A percentile compares a stretch with the other conserved stretches of the same genome.
Conservation (phyloP, 1,139 yeast genomes). For the Nematodospora anomalae region DNA sequence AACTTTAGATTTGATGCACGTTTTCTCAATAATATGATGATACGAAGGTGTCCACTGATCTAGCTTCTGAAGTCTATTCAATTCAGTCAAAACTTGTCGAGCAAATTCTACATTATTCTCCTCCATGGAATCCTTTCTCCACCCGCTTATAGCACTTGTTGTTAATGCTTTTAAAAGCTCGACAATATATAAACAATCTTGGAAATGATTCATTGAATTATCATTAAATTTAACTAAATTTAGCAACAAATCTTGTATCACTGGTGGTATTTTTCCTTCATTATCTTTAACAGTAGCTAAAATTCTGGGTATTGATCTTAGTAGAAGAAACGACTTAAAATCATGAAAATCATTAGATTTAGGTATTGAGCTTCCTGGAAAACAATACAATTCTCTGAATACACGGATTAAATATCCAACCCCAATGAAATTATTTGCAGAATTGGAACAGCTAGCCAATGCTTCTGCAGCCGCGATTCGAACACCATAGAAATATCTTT, state of each 20-base stretch:
- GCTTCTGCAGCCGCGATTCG: slow-evolving; percentile 86
- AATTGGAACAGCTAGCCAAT: slow-evolving; percentile 63
- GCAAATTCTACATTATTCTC: slow-evolving; percentile 19
- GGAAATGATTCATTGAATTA: slow-evolving; percentile 73
- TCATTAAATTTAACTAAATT: slow-evolving; percentile 83
- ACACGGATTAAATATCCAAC: slow-evolving; percentile 69
- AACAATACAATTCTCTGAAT: slow-evolving; percentile 71
- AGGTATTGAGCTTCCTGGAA: slow-evolving; percentile 65
- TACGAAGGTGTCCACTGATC: slow-evolving; percentile 88
- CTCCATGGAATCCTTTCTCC: slow-evolving; percentile 6
- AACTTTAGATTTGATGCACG: slow-evolving; percentile 60
- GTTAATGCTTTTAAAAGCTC: slow-evolving; percentile 59
- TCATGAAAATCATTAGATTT: slow-evolving; percentile 77
- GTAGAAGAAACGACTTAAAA: slow-evolving; percentile 64
- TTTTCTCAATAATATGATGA: slow-evolving; percentile 56
- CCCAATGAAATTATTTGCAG: slow-evolving; percentile 67
- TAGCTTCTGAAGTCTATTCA: slow-evolving; percentile 72
- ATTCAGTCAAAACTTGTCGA: slow-evolving; percentile 39
- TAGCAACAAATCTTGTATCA: slow-evolving; percentile 61
- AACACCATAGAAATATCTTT: slow-evolving; percentile 84
- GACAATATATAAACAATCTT: slow-evolving; percentile 70
- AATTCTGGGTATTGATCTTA: slow-evolving; percentile 65
- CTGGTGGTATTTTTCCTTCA: slow-evolving; percentile 66
- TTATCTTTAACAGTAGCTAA: slow-evolving; percentile 61
- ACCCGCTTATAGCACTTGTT: slow-evolving; percentile 32